Base-by-base conservation (phyloP, 1,284 basidiomycete genomes). In the Sporisorium sorghi region DNA sequence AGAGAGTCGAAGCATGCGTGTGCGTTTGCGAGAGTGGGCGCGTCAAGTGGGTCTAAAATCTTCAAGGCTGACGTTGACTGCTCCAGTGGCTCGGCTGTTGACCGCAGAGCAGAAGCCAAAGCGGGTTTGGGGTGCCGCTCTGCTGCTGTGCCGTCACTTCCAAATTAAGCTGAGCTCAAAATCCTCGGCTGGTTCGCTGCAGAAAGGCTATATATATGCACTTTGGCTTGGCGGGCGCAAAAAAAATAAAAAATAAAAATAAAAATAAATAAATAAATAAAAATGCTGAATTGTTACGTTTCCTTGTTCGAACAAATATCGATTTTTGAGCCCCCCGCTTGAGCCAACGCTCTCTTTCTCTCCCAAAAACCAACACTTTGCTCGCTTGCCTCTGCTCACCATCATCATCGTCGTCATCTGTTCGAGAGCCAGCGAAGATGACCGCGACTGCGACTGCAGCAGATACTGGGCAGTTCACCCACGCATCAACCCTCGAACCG, bases 401-500 rank as follows among this genome's bases (percentile, higher is more conserved):
- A 42, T 24, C 26, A 57, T 23, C 57, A 30, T 30, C 46, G 30
- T 19, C 28, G 9, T 19, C 46, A 15, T 37, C 35, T 3, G 15
- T 9, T 9, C 26, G 24, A n/a, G 8, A 10, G 28, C 26, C 30
- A 11, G 1, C 44, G 17, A 58, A 5, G 14, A 70, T 70, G 60
- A 57, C 59, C 21, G n/a, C 39, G 8, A 26, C 35, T 10, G 15
- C 46, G 12, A 30, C 46, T 11, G 26, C 26, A 11, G 17, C 2
- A 12, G 35, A 56, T 17, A 17, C 44, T 10, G 40, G 11, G 17
- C 37, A 9, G 1, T 1, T 21, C 3, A 8, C 54, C 12, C 10
- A 46, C 17, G 44, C 62, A 6, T 48, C 55, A n/a, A 47, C 51
- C 8, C 52, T 66, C 24, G 56, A 72, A 17, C 69, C 69, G 6